Percentiles rank a stretch among this genome's conserved stretches.
Evolutionary conservation across 2,329 filamentous ascomycete species (phyloP).

Genomic region (Verticillium nonalfalfae): DNA sequence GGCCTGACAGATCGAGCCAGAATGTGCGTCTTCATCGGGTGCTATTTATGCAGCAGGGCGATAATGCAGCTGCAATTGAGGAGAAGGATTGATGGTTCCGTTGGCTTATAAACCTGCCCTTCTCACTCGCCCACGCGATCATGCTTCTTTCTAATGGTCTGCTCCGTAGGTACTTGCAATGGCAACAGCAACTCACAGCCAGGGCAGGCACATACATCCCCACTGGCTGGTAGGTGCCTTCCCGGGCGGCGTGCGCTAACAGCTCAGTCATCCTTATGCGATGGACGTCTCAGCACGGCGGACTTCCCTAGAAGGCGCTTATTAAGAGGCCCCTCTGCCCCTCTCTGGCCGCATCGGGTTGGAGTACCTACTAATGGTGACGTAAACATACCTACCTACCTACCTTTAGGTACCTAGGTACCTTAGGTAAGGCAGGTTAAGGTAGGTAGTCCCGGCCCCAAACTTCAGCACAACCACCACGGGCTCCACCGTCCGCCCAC

Average conservation of each 20-base stretch:
- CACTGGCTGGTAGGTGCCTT: neutral
- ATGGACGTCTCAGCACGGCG: neutral
- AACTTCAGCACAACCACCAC: too few relatives aligned
- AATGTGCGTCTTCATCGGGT: neutral
- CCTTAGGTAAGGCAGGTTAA: too few relatives aligned
- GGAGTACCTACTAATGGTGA: slow-evolving; percentile 28
- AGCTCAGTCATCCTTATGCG: neutral
- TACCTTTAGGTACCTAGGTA: too few relatives aligned
- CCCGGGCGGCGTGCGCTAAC: neutral
- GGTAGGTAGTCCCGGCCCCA: neutral
- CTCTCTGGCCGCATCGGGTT: neutral
- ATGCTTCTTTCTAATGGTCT: too few relatives aligned
- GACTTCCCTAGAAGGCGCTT: neutral
- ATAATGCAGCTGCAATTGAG: neutral
- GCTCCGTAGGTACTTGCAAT: too few relatives aligned
- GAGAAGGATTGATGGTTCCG: neutral
- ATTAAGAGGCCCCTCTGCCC: neutral
- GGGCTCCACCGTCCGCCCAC: too few relatives aligned
- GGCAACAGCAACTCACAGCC: too few relatives aligned
- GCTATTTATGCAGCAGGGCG: neutral
- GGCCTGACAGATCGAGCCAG: neutral
- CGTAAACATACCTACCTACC: slow-evolving; percentile 16
- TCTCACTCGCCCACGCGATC: neutral
- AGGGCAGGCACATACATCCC: too few relatives aligned
- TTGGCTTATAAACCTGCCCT: neutral